Percentiles rank a stretch among this genome's conserved stretches.
Conservation (phyloP, 2,329 filamentous ascomycete species). For the Penicillium hordei region DNA sequence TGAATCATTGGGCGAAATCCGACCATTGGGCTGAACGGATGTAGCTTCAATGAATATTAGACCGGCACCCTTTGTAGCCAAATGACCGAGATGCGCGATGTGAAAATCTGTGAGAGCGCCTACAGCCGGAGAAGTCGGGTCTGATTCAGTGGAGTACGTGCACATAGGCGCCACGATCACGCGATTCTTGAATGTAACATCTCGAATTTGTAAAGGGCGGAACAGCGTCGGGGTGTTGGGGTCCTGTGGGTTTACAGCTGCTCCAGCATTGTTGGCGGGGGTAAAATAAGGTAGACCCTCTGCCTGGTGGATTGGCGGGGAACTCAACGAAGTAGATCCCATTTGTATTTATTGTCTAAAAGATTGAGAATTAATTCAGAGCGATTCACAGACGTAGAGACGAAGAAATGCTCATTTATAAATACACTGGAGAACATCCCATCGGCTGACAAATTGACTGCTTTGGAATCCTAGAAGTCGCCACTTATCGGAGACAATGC, state of each 20-base stretch:
- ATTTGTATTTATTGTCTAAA: background rate
- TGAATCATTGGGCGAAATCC: conserved; percentile 65
- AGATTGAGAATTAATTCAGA: background rate
- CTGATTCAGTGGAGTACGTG: conserved; percentile 62
- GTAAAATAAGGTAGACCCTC: conserved; percentile 40
- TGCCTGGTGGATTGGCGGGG: conserved; percentile 16
- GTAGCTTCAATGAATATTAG: conserved; percentile 77
- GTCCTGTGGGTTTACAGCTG: conserved; percentile 37
- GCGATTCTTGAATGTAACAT: conserved; percentile 62
- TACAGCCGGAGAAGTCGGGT: conserved; percentile 27
- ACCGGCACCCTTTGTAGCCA: conserved; percentile 70
- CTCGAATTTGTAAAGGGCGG: conserved; percentile 55
- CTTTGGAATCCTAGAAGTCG: background rate
- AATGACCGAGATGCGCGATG: conserved; percentile 75
- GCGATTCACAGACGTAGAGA: background rate
- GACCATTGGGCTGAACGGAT: conserved; percentile 69
- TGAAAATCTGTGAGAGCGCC: conserved; percentile 79
- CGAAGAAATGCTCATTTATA: background rate
- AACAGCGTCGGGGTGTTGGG: conserved; percentile 54
- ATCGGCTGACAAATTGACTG: conserved; percentile 7
- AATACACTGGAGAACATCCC: background rate
- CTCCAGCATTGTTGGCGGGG: conserved; percentile 38
- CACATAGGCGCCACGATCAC: conserved; percentile 64
- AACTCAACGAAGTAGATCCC: conserved; percentile 13
- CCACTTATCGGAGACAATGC: background rate